Percentiles rank a stretch among this genome's conserved stretches.
phyloP scores from a whole-genome alignment of 2,329 filamentous ascomycete genomes.

The Penicillium sp. region DNA sequence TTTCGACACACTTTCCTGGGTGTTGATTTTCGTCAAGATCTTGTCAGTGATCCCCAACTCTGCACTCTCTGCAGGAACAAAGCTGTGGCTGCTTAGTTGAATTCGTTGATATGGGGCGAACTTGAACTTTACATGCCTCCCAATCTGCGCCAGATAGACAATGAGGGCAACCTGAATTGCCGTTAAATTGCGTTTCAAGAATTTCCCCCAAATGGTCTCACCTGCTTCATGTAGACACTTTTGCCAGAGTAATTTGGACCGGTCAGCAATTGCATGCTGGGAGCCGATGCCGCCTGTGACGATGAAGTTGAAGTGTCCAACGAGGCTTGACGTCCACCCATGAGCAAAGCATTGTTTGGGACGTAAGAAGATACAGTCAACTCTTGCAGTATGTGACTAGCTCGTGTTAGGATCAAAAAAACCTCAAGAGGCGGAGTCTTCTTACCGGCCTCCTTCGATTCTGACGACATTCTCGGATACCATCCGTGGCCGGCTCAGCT shows the following conservation, averaged over 20 bases:
- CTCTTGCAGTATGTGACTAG: constrained; percentile 81
- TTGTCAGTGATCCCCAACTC: constrained; percentile 88
- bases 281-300: constrained; percentile 40
- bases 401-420: constrained; percentile 19
- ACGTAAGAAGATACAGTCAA: constrained; percentile 80
- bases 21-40: constrained; percentile 84
- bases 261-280: constrained; percentile 80
- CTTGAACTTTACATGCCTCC: constrained; percentile 52
- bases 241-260: constrained; percentile 98
- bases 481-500: constrained; percentile 72
- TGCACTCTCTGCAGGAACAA: constrained; percentile 79
- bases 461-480: constrained; percentile 71
- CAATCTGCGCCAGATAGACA: constrained; percentile 89
- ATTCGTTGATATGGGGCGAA: neutral
- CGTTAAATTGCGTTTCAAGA: constrained; percentile 8
- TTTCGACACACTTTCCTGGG: constrained; percentile 70
- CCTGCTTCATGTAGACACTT: constrained; percentile 91
- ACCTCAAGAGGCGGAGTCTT: neutral
- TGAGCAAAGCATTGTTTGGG: constrained; percentile 76
- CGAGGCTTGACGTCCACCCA: constrained; percentile 58
- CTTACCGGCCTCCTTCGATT: constrained; percentile 75
- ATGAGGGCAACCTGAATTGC: constrained; percentile 73
- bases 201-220: constrained; percentile 14
- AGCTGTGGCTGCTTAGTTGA: constrained; percentile 58
- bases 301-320: neutral